phyloP scores from a whole-genome alignment of 345 rosid species.

The Schrenkiella parvula region DNA sequence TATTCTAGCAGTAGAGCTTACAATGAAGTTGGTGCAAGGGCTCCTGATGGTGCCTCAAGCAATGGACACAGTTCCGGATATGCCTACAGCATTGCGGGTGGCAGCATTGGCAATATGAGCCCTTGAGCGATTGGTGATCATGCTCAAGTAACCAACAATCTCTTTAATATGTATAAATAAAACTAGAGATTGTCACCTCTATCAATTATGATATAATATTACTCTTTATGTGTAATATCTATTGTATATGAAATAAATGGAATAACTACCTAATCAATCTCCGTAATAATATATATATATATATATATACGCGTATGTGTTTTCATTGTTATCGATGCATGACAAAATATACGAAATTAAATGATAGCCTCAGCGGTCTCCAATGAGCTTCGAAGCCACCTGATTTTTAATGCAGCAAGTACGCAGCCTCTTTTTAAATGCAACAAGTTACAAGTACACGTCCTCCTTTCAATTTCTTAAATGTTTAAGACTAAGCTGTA shows the following conservation, averaged over 20 bases:
- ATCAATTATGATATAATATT: background rate
- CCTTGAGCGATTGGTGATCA: background rate
- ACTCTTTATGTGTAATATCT: background rate
- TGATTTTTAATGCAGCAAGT: no score
- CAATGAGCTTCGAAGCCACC: no score
- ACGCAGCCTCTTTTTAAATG: no score
- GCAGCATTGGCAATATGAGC: background rate
- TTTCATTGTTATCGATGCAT: background rate
- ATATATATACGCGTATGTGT: no score
- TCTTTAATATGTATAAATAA: conserved; percentile 15
- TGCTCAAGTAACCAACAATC: background rate
- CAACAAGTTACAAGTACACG: no score
- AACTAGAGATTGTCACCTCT: conserved; percentile 4
- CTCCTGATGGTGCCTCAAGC: background rate
- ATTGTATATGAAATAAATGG: background rate
- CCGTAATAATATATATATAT: background rate
- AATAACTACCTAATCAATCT: background rate
- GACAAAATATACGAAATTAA: background rate
- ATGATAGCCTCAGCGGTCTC: background rate
- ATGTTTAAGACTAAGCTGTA: no score
- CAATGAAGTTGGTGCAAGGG: background rate
- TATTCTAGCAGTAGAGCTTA: background rate
- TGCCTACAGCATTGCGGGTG: background rate
- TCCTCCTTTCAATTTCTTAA: no score
- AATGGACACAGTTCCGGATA: background rate